Evolutionary conservation across 371 early-diverging fungal genomes (phyloP).

Genomic region (Mortierella sp.): DNA sequence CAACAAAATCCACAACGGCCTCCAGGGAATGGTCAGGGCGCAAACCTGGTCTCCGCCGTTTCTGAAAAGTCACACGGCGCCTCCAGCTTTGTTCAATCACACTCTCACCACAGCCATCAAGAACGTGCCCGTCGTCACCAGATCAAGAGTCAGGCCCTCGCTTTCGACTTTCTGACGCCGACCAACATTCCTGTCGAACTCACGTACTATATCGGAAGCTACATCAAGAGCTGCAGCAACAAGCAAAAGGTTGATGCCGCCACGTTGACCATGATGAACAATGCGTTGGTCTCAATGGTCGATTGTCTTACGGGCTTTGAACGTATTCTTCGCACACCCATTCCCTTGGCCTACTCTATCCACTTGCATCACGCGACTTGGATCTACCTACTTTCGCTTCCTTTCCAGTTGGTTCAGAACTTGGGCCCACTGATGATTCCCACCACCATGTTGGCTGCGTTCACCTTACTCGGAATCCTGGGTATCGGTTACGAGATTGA

Average conservation of each 20-base stretch:
- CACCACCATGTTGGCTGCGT: slow-evolving; percentile 68
- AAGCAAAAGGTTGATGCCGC: slow-evolving; percentile 46
- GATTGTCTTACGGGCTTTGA: slow-evolving; percentile 72
- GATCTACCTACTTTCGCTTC: slow-evolving; percentile 75
- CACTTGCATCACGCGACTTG: slow-evolving; percentile 81
- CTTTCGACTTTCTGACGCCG: slow-evolving; percentile 45
- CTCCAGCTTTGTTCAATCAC: background rate
- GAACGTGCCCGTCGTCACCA: slow-evolving; percentile 17
- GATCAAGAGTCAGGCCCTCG: slow-evolving; percentile 33
- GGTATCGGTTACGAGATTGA: slow-evolving; percentile 79
- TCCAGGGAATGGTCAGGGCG: too few species aligned
- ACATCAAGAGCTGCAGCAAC: slow-evolving; percentile 47
- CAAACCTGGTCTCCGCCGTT: background rate
- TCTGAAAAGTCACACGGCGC: slow-evolving; percentile 9
- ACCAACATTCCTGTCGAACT: slow-evolving; percentile 63
- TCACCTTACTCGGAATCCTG: slow-evolving; percentile 80
- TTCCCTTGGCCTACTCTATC: slow-evolving; percentile 85
- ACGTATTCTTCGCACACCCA: slow-evolving; percentile 82
- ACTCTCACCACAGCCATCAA: too few species aligned
- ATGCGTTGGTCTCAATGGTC: slow-evolving; percentile 50
- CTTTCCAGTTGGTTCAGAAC: slow-evolving; percentile 70
- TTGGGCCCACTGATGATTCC: slow-evolving; percentile 51
- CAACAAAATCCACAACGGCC: slow-evolving; percentile 4
- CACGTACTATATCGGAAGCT: slow-evolving; percentile 57
- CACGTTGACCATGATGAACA: slow-evolving; percentile 48